These are phyloP conservation scores for Apiotrichum montevideense DNA, from an alignment of 1,284 basidiomycete genomes.

Conservation along the genomic window DNA sequence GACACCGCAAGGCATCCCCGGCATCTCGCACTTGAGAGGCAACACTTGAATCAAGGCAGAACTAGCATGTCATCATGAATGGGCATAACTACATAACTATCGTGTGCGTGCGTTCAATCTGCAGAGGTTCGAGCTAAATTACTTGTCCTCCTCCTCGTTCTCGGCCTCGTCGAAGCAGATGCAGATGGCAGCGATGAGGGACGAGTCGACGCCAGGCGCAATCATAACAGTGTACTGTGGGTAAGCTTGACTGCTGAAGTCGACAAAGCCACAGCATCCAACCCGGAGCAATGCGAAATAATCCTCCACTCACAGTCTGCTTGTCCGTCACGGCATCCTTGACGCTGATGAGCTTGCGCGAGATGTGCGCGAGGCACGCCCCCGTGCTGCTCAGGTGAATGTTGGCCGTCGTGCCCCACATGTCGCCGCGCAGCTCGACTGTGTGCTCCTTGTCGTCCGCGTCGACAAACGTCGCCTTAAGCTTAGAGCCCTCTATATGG, in stretches of 20 bases:
- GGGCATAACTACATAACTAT: too few relatives aligned
- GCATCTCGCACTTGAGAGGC: too few relatives aligned
- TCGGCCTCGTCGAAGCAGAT: conserved; percentile 13
- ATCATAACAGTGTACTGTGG: conserved; percentile 8
- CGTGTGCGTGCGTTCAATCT: too few relatives aligned
- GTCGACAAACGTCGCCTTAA: conserved; percentile 5
- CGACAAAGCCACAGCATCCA: neutral
- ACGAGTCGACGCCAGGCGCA: conserved; percentile 14
- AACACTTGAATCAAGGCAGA: too few relatives aligned
- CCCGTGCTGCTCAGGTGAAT: conserved; percentile 2
- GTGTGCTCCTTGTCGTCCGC: conserved; percentile 1
- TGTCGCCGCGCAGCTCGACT: conserved; percentile 5
- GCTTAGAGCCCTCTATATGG: conserved; percentile 4
- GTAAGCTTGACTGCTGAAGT: neutral
- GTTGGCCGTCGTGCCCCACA: conserved; percentile 9
- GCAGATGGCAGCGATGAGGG: conserved; percentile 10
- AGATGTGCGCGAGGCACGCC: conserved; percentile 5
- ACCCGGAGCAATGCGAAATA: neutral
- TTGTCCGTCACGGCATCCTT: conserved; percentile 4
- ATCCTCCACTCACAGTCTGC: conserved; percentile 11
- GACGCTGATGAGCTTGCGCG: conserved; percentile 4
- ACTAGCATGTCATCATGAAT: too few relatives aligned
- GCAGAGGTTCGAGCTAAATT: too few relatives aligned
- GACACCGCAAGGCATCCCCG: too few relatives aligned
- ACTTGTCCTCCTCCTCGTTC: conserved; percentile 2